These are phyloP conservation scores for Teratosphaeria zuluensis DNA, from an alignment of 2,329 filamentous ascomycete species.

Conservation along the genomic window DNA sequence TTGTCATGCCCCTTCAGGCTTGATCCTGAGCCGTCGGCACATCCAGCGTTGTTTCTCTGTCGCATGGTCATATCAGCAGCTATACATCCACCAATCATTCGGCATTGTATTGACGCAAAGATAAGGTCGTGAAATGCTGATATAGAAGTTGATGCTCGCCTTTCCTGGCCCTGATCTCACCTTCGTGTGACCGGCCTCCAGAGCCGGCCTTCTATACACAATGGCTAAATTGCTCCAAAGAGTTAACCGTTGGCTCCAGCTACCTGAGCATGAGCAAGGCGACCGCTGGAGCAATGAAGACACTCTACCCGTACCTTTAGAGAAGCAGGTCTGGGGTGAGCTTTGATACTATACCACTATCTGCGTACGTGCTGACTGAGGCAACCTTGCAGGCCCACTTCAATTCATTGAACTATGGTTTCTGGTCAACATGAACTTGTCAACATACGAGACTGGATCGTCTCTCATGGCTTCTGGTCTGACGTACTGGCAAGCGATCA, in stretches of 20 bases:
- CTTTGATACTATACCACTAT: slow-evolving; percentile 29
- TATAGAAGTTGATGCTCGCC: neutral
- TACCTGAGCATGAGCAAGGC: slow-evolving; percentile 14
- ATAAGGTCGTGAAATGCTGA: neutral
- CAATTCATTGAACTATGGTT: neutral
- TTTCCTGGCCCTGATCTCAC: neutral
- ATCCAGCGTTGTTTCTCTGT: neutral
- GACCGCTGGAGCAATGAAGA: slow-evolving; percentile 33
- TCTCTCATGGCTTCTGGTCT: slow-evolving; percentile 31
- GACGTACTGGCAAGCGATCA: slow-evolving; percentile 32
- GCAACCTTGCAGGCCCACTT: neutral
- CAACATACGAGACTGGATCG: slow-evolving; percentile 29
- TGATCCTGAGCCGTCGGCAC: neutral
- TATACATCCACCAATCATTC: too few species aligned
- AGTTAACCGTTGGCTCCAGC: slow-evolving; percentile 14
- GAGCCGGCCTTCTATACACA: neutral
- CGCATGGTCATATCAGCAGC: neutral
- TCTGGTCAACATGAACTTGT: slow-evolving; percentile 20
- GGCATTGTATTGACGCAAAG: neutral
- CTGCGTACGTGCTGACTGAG: slow-evolving; percentile 25
- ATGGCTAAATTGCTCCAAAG: neutral
- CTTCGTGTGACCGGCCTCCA: too few species aligned
- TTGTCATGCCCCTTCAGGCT: neutral
- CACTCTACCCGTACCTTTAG: slow-evolving; percentile 31
- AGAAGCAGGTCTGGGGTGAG: slow-evolving; percentile 27